Evolutionary conservation across 1,284 basidiomycete species (phyloP).

Genomic region (Boletus semigastroideus): DNA sequence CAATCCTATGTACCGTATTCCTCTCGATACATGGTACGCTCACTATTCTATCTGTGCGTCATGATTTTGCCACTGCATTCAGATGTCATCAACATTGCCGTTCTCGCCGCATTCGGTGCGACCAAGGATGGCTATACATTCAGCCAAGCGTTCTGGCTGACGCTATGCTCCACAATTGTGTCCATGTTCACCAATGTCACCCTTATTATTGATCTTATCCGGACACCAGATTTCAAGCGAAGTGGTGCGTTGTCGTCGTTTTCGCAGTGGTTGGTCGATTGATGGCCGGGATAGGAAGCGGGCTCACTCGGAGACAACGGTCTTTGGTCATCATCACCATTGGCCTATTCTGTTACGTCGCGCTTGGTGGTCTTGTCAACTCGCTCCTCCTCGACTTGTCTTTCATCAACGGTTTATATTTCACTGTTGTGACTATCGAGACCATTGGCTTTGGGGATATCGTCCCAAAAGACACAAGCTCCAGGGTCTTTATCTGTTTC

Average conservation of each 20-base stretch:
- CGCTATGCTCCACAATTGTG: conserved; percentile 71
- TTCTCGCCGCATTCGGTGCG: conserved; percentile 65
- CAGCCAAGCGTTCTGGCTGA: conserved; percentile 79
- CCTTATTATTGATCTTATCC: conserved; percentile 60
- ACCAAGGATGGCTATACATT: conserved; percentile 71
- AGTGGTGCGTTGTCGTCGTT: conserved; percentile 48
- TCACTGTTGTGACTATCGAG: conserved; percentile 68
- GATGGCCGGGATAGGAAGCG: conserved; percentile 52
- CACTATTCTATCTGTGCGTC: not conserved
- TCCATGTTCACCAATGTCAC: conserved; percentile 71
- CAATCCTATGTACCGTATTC: conserved; percentile 60
- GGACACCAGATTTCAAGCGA: conserved; percentile 62
- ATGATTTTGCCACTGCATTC: conserved; percentile 1
- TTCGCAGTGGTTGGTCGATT: not conserved
- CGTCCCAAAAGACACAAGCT: conserved; percentile 45
- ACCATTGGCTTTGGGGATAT: conserved; percentile 85
- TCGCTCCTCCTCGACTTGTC: conserved; percentile 56
- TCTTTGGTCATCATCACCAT: conserved; percentile 78
- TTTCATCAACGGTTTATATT: conserved; percentile 72
- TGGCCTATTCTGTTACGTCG: conserved; percentile 70
- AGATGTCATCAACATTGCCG: conserved; percentile 72
- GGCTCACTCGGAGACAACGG: conserved; percentile 78
- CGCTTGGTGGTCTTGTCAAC: conserved; percentile 62
- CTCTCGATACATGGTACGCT: conserved; percentile 65
- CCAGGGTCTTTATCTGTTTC: conserved; percentile 56